These are phyloP conservation scores for Pseudevernia furfuracea DNA, from an alignment of 495 filamentous ascomycete genomes.

Conservation along the genomic window DNA sequence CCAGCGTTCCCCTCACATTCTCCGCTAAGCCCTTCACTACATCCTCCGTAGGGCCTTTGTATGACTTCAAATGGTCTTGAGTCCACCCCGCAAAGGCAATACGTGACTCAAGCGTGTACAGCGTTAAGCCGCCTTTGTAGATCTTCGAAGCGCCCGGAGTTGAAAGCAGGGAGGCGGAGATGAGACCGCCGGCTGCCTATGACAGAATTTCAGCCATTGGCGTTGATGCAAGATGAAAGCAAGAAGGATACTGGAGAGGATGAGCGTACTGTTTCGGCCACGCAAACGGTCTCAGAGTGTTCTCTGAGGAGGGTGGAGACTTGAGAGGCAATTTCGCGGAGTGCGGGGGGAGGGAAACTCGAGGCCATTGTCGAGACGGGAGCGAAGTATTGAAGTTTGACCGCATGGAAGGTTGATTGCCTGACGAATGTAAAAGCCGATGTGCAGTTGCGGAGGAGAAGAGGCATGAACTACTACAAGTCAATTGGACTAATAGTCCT, in stretches of 20 bases:
- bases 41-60: conserved; percentile 50
- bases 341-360: conserved; percentile 40
- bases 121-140: conserved; percentile 53
- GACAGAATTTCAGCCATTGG: conserved; percentile 4
- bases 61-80: conserved; percentile 38
- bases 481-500: background rate
- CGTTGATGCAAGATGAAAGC: background rate
- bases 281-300: conserved; percentile 46
- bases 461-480: background rate
- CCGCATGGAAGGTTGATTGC: background rate
- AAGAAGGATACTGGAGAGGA: background rate
- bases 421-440: background rate
- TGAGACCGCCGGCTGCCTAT: conserved; percentile 55
- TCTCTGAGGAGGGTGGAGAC: conserved; percentile 45
- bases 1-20: conserved; percentile 44
- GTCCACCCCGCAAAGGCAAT: conserved; percentile 56
- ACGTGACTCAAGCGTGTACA: conserved; percentile 56
- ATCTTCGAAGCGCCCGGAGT: conserved; percentile 47
- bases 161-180: conserved; percentile 48
- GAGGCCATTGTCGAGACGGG: conserved; percentile 9
- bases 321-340: conserved; percentile 43
- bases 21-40: conserved; percentile 47
- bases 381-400: background rate
- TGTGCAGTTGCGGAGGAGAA: background rate
- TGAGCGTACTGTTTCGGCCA: conserved; percentile 51